These are phyloP conservation scores for Geotrichum restrictum DNA, from an alignment of 1,139 yeast genomes.

Conservation along the genomic window DNA sequence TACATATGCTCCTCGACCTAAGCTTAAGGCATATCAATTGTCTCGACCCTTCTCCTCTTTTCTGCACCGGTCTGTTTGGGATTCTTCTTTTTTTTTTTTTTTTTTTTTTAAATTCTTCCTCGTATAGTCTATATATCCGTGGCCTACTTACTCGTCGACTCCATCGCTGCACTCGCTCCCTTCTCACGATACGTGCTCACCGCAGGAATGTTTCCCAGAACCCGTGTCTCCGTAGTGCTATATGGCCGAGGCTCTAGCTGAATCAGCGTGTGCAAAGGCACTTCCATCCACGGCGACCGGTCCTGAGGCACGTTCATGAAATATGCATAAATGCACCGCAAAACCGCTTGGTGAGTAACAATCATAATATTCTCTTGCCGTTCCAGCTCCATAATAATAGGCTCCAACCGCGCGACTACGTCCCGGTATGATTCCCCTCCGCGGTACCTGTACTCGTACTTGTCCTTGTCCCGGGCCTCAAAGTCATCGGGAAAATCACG, in stretches of 20 bases:
- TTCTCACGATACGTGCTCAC: slow-evolving; percentile 94
- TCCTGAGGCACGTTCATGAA: slow-evolving; percentile 98
- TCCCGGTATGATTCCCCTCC: slow-evolving; percentile 98
- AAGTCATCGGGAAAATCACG: slow-evolving; percentile 86
- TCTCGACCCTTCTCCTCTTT: too few species aligned
- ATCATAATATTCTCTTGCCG: slow-evolving; percentile 93
- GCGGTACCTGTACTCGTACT: slow-evolving; percentile 89
- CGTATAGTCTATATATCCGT: background rate
- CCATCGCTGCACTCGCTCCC: slow-evolving; percentile 43
- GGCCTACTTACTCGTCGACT: slow-evolving; percentile 4
- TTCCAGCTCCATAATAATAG: slow-evolving; percentile 96
- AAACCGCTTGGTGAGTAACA: slow-evolving; percentile 95
- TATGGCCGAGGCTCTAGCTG: slow-evolving; percentile 92
- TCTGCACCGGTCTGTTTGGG: background rate
- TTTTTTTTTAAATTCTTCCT: background rate
- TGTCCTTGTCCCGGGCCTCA: slow-evolving; percentile 91
- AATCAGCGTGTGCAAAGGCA: slow-evolving; percentile 91
- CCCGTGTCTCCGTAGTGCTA: slow-evolving; percentile 56
- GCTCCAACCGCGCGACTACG: slow-evolving; percentile 89
- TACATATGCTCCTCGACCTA: too few species aligned
- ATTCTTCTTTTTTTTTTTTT: slow-evolving; percentile 1
- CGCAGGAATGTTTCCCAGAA: slow-evolving; percentile 95
- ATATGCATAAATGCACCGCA: slow-evolving; percentile 93
- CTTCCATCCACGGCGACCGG: slow-evolving; percentile 98
- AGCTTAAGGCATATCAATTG: too few species aligned